Conservation (phyloP, 192 early-diverging fungal species). For the Oehlia diaphana region DNA sequence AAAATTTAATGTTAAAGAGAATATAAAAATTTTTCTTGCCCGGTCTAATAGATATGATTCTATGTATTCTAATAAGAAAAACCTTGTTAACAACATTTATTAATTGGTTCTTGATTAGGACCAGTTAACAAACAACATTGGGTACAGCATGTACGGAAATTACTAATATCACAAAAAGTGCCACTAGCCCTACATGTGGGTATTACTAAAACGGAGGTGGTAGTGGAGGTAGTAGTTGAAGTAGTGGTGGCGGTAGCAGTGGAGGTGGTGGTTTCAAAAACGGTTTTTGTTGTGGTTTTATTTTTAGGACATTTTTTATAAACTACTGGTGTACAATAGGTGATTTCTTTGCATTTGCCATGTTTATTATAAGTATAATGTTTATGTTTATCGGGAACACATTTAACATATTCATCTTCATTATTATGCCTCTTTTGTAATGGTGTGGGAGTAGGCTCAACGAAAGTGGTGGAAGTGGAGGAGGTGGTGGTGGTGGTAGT, state of each 20-base stretch:
- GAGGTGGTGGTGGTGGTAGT: not conserved
- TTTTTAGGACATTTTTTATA: no score
- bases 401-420: not conserved
- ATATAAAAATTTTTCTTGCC: no score
- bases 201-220: not conserved
- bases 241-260: not conserved
- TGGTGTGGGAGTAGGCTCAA: not conserved
- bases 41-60: no score
- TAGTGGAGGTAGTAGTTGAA: not conserved
- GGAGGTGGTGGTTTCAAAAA: not conserved
- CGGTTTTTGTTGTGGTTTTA: not conserved
- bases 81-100: no score
- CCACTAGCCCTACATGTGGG: no score
- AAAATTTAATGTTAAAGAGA: no score
- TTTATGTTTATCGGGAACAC: constrained; percentile 3
- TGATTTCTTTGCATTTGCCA: not conserved
- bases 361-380: not conserved
- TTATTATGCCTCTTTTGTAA: not conserved
- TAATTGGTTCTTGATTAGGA: no score
- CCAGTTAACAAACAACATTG: no score
- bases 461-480: not conserved
- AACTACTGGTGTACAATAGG: not conserved
- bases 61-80: no score
- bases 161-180: no score
- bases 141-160: no score